Base-by-base conservation (phyloP, 208 protist species). In the Wallacemonas rigidus region DNA sequence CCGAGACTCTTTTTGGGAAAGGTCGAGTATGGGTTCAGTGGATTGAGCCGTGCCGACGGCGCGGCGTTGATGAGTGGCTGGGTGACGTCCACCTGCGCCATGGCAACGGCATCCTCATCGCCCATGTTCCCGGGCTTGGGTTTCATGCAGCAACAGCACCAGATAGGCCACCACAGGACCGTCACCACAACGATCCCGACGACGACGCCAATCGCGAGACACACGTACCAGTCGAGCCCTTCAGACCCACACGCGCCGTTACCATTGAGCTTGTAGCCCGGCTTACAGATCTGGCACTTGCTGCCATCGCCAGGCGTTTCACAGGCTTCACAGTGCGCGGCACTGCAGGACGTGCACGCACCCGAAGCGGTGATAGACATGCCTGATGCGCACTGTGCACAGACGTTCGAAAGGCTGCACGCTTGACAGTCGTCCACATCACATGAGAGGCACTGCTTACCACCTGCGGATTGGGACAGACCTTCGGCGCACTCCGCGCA, bases 141-240 rank as follows among this genome's bases (percentile, higher is more conserved):
- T 12, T 44, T 51, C 60, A 65, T 65, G 60, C 60, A 65, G 60
- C 60, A 65, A 17, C 60, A 65, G 60, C 60, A 65, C 60, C 60
- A 65, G 60, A 65, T 48, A n/a, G 60, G 60, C 60, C 60, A 65
- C 60, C 60, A 65, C 40, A 65, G 12, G 11, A 65, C 60, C 12
- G 60, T 38, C 8, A 50, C 60, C n/a, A 65, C 60, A 8, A 50
- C 60, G 14, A 65, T 4, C 7, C 60, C 60, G 40, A 48, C 60
- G 40, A 65, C 7, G 60, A 65, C 50, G 43, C 60, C 60, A 17
- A 65, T 65, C 41, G 50, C 36, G 12, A 65, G 60, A 35, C 60
- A 38, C 8, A 65, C 5, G n/a, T 65, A 65, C 60, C 60, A 65
- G 41, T 44, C 43, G 11, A 65, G 7, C 39, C 60, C 60, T 11